Base-by-base conservation (phyloP, 495 filamentous ascomycete species). In the Aspergillus sparsus region DNA sequence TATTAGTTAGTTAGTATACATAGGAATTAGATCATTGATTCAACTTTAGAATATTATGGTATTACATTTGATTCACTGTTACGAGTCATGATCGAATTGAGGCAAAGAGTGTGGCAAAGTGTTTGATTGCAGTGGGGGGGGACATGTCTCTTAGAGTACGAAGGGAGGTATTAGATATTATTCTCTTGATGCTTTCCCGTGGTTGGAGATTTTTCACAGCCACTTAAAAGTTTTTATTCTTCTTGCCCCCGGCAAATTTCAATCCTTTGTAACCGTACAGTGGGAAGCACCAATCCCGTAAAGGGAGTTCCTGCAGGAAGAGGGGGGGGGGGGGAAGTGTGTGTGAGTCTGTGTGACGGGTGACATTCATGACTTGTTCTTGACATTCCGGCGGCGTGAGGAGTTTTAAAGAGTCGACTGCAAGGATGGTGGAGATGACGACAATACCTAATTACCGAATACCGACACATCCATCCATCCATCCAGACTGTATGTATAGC, bases 11-110 rank as follows among this genome's bases (percentile, higher is more conserved):
- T 21, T 18, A 18, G 27, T 18, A 16, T 47, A 16, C 15, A 18
- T 47, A 47, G 44, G 21, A 27, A 27, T 34, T 50, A 58, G 55
- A 36, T 57, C 49, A 35, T 59, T 52, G 56, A 50, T 39, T 32
- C 53, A 11, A 27, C 1, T 27, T 27, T 21, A 27, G 13, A 9
- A 51, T 45, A n/a, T 6, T 45, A 56, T 56, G 36, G 55, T 55
- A 47, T 3, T 50, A 32, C 33, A 36, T 32, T 49, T 35, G 21
- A 27, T 27, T 27, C 3, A 27, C 21, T 27, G 21, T 27, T 27
- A 27, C 21, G 21, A 27, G 21, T 27, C 21, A 27, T 27, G 21
- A 27, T 27, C 1, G 21, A 1, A 3, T 27, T 27, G 21, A 3
- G 21, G 21, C 21, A 27, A 27, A 27, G 21, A 27, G 21, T 27